Conservation (phyloP, 805 yeast genomes). For the Zygoascus tannicola region DNA sequence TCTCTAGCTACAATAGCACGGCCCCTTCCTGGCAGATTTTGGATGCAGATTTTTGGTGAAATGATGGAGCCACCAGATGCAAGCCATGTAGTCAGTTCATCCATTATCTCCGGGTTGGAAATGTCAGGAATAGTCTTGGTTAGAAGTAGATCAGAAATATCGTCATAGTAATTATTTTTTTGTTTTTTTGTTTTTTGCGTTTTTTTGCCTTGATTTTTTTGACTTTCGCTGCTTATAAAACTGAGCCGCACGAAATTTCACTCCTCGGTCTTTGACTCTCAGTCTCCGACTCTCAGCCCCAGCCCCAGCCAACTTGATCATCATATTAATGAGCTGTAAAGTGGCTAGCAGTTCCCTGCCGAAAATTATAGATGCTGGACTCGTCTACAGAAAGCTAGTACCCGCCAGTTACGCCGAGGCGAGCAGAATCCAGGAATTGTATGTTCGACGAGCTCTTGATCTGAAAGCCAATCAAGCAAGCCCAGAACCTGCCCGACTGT, state of each 20-base stretch:
- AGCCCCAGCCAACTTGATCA: too few relatives aligned
- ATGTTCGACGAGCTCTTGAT: constrained; percentile 19
- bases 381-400: constrained; percentile 10
- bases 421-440: constrained; percentile 13
- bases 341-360: background rate
- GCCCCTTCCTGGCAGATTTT: constrained; percentile 42
- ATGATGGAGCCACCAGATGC: constrained; percentile 7
- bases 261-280: too few relatives aligned
- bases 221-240: too few relatives aligned
- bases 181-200: too few relatives aligned
- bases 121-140: too few relatives aligned
- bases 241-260: too few relatives aligned
- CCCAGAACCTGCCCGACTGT: constrained; percentile 4
- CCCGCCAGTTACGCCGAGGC: constrained; percentile 18
- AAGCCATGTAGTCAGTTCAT: constrained; percentile 8
- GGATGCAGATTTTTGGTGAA: constrained; percentile 27
- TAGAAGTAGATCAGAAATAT: too few relatives aligned
- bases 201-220: too few relatives aligned
- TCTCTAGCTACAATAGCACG: constrained; percentile 48
- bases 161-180: too few relatives aligned
- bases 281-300: too few relatives aligned
- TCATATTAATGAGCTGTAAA: background rate
- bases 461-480: constrained; percentile 10
- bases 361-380: background rate
- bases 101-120: too few relatives aligned